phyloP scores from a whole-genome alignment of 1,284 basidiomycete species.

The Sphagnurus paluster region DNA sequence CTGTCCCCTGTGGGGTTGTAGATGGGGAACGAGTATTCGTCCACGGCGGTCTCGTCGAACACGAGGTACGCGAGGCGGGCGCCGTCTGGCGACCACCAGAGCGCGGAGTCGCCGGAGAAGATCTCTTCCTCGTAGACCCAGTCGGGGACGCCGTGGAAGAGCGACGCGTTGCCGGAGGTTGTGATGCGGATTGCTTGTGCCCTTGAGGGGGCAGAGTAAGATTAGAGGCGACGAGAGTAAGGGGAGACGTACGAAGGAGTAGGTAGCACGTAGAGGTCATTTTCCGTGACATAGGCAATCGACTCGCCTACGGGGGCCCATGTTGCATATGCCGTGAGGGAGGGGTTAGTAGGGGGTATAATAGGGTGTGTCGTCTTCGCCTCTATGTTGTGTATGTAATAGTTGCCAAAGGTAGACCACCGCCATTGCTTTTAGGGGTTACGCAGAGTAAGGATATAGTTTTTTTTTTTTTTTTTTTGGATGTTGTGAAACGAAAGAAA shows the following conservation, averaged over 20 bases:
- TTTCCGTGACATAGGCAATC: constrained; percentile 80
- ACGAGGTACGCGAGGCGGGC: constrained; percentile 81
- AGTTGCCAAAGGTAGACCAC: constrained; percentile 85
- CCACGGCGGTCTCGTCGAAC: constrained; percentile 87
- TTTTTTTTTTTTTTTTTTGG: too few relatives aligned
- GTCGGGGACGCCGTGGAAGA: constrained; percentile 94
- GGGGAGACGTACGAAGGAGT: constrained; percentile 50
- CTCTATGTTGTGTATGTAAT: constrained; percentile 76
- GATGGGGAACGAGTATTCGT: constrained; percentile 84
- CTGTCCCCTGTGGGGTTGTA: constrained; percentile 83
- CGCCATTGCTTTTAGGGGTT: constrained; percentile 81
- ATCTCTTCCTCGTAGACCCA: constrained; percentile 99
- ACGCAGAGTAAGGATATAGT: too few relatives aligned
- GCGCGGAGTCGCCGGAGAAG: constrained; percentile 68
- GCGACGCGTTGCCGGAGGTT: constrained; percentile 73
- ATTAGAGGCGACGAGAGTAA: background rate
- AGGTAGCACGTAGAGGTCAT: constrained; percentile 83
- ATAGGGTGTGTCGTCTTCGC: constrained; percentile 68
- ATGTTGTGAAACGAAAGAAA: too few relatives aligned
- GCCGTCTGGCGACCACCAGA: constrained; percentile 93
- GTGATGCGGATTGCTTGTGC: constrained; percentile 76
- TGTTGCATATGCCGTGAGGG: constrained; percentile 73
- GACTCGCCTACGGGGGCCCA: constrained; percentile 85
- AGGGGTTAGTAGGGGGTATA: constrained; percentile 61
- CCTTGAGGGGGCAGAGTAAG: constrained; percentile 18